These are phyloP conservation scores for Ustulina deusta DNA, from an alignment of 2,329 filamentous ascomycete genomes.

Conservation along the genomic window DNA sequence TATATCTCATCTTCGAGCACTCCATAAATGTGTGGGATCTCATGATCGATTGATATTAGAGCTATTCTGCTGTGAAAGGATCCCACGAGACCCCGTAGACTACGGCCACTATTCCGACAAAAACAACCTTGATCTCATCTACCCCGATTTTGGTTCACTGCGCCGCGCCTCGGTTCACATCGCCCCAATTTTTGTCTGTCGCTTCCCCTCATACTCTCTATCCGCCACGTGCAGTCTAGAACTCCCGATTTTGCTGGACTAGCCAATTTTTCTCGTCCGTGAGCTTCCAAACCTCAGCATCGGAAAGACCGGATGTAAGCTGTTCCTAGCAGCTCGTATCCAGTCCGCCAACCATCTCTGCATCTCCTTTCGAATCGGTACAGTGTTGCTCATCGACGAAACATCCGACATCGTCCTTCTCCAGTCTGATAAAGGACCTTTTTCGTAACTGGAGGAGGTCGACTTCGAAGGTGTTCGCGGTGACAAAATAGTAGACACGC, in stretches of 20 bases:
- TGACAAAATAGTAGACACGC: constrained; percentile 56
- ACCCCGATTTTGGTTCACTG: background rate
- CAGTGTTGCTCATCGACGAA: constrained; percentile 9
- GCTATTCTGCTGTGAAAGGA: background rate
- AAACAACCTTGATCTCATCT: background rate
- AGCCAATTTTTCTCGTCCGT: constrained; percentile 48
- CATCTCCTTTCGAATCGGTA: constrained; percentile 13
- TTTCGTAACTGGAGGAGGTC: constrained; percentile 51
- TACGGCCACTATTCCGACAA: background rate
- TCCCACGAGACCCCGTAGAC: background rate
- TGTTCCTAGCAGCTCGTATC: constrained; percentile 18
- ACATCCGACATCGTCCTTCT: background rate
- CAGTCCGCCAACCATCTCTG: background rate
- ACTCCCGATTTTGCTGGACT: constrained; percentile 40
- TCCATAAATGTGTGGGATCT: background rate
- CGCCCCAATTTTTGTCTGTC: background rate
- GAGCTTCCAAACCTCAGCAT: constrained; percentile 46
- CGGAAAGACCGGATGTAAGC: constrained; percentile 41
- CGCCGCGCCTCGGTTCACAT: background rate
- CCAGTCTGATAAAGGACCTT: constrained; percentile 15
- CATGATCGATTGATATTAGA: constrained; percentile 10
- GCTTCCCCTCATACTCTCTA: constrained; percentile 26
- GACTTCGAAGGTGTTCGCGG: constrained; percentile 56
- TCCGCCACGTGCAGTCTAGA: constrained; percentile 8
- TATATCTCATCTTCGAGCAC: background rate